phyloP scores from a whole-genome alignment of 805 yeast genomes.

The Lipomyces kockii region DNA sequence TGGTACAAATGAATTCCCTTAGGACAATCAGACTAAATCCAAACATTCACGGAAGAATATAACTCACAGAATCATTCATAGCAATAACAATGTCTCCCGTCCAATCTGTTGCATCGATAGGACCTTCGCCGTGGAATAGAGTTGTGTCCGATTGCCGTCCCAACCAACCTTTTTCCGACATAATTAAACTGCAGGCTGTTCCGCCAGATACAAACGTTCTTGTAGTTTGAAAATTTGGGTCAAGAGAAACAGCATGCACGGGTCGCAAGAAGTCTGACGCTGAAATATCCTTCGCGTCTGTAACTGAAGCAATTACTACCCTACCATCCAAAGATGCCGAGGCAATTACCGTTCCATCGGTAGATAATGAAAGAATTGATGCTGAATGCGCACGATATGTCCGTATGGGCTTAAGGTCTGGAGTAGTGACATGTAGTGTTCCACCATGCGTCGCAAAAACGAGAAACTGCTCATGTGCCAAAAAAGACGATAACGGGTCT shows the following conservation, averaged over 20 bases:
- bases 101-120: conserved; percentile 69
- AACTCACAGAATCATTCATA: conserved; percentile 82
- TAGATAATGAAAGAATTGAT: conserved; percentile 71
- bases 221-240: conserved; percentile 64
- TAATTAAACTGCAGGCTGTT: conserved; percentile 77
- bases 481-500: conserved; percentile 78
- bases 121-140: conserved; percentile 64
- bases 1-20: conserved; percentile 55
- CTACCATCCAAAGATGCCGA: conserved; percentile 96
- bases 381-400: conserved; percentile 86
- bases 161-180: conserved; percentile 83
- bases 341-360: conserved; percentile 77
- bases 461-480: conserved; percentile 62
- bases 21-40: background rate
- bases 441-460: conserved; percentile 93
- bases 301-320: conserved; percentile 71
- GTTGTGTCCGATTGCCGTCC: conserved; percentile 75
- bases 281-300: conserved; percentile 63
- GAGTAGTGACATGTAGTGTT: conserved; percentile 65
- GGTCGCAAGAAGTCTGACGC: conserved; percentile 88
- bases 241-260: conserved; percentile 81
- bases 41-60: background rate
- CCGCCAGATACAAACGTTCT: conserved; percentile 85
- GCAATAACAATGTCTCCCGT: conserved; percentile 72
- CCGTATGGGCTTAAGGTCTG: conserved; percentile 64